These are phyloP conservation scores for Solanum rostratum DNA, from an alignment of 257 asterid species.

Conservation along the genomic window DNA sequence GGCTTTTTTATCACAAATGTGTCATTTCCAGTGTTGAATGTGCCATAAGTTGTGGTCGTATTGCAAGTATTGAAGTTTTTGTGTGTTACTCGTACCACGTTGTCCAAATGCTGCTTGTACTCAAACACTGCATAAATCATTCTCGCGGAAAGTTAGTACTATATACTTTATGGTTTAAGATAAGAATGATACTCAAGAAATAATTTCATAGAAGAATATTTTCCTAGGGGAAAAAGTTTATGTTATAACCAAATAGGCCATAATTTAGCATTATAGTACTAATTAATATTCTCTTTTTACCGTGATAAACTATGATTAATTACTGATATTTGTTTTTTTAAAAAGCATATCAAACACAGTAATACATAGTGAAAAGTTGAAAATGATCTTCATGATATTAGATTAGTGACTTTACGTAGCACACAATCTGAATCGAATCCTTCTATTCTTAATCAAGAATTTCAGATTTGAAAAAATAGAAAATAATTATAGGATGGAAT, in stretches of 20 bases:
- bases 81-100: conserved; percentile 46
- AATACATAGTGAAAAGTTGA: background rate
- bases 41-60: conserved; percentile 10
- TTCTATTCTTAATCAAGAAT: background rate
- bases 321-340: no score
- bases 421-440: background rate
- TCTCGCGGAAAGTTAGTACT: background rate
- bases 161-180: background rate
- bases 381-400: background rate
- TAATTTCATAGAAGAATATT: background rate
- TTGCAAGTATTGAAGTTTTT: conserved; percentile 38
- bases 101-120: conserved; percentile 35
- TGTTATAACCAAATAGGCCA: background rate
- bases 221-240: background rate
- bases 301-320: background rate
- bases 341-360: background rate
- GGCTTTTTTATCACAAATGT: conserved; percentile 18
- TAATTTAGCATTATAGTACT: no score
- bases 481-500: background rate
- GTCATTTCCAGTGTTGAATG: conserved; percentile 35
- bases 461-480: background rate
- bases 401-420: background rate
- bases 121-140: conserved; percentile 25
- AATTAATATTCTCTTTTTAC: background rate
- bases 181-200: background rate